Conservation (phyloP, 164 flowering plant genomes). For the Magnolia sinica region DNA sequence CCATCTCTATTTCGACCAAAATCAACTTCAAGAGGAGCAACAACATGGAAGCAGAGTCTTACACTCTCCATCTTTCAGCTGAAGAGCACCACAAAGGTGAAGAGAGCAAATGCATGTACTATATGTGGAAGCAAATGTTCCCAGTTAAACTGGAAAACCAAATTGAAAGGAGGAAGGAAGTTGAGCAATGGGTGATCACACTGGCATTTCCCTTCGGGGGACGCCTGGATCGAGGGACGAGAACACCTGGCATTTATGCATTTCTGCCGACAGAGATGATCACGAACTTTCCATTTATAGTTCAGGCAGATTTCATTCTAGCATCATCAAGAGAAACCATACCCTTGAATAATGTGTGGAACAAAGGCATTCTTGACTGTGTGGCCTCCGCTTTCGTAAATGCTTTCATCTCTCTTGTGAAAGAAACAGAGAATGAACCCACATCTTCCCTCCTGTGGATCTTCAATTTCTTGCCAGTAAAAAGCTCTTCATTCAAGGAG, state of each 20-base stretch:
- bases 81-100: too few relatives aligned
- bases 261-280: constrained; percentile 67
- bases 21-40: constrained; percentile 41
- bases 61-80: constrained; percentile 45
- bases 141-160: constrained; percentile 40
- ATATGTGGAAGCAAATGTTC: constrained; percentile 67
- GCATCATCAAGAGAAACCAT: constrained; percentile 57
- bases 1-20: constrained; percentile 51
- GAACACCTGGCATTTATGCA: constrained; percentile 52
- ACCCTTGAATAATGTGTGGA: constrained; percentile 50
- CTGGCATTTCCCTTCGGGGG: constrained; percentile 56
- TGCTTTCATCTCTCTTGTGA: constrained; percentile 24
- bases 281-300: constrained; percentile 56
- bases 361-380: constrained; percentile 29
- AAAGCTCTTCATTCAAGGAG: constrained; percentile 7
- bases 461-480: constrained; percentile 22
- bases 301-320: constrained; percentile 56
- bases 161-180: constrained; percentile 40
- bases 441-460: constrained; percentile 4
- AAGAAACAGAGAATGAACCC: constrained; percentile 10
- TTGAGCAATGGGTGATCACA: constrained; percentile 50
- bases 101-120: too few relatives aligned
- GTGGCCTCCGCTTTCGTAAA: constrained; percentile 27
- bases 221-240: constrained; percentile 32
- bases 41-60: constrained; percentile 64